Evolutionary conservation across 202 grass and related monocot species (phyloP), one percentile per base, ranked within the genome.

Genomic region (Tripidium arundinaceum): DNA sequence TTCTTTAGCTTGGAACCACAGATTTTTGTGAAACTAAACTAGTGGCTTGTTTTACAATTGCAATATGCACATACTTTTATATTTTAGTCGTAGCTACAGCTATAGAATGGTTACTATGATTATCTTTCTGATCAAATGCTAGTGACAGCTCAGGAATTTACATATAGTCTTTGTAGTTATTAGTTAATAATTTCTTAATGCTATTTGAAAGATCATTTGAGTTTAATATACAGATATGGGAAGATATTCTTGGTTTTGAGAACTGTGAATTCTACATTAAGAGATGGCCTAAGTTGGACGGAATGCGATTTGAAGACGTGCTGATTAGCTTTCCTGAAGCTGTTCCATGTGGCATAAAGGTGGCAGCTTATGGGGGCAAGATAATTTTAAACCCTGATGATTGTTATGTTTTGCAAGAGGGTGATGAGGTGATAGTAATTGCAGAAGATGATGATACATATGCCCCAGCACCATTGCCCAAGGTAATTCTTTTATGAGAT

Each of bases 251-350:
- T 81, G 91, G 91, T 29, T 93, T 93, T 9, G 91, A 93, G 68
- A 93, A 93, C 69, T 90, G 87, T 62, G 91, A 93, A 62, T 93
- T 93, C 80, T 93, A 93, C 77, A 93, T 93, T 72, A 93, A 90
- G 81, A 88, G 85, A 78, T 93, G 88, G 91, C 76, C 91, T 18
- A 86, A 90, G 71, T 86, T 93, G 88, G 85, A 88, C 65, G 91
- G 88, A 31, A 83, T 93, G 91, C 76, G 72, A 49, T 93, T 93
- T 86, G 91, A 88, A 83, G 85, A 93, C 78, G 88, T 90, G 68
- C 85, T 93, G 36, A 81, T 93, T 72, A 90, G 85, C 79, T 93
- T 93, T 88, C 91, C 91, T 78, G 85, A 93, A 55, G 91, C 91
- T 46, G 58, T 93, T 83, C 91, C 91, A 29, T 93, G 91, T 67